A percentile compares a stretch with the other conserved stretches of the same genome.
phyloP scores from a whole-genome alignment of 768 basidiomycete species.

The Podaxis sp. region DNA sequence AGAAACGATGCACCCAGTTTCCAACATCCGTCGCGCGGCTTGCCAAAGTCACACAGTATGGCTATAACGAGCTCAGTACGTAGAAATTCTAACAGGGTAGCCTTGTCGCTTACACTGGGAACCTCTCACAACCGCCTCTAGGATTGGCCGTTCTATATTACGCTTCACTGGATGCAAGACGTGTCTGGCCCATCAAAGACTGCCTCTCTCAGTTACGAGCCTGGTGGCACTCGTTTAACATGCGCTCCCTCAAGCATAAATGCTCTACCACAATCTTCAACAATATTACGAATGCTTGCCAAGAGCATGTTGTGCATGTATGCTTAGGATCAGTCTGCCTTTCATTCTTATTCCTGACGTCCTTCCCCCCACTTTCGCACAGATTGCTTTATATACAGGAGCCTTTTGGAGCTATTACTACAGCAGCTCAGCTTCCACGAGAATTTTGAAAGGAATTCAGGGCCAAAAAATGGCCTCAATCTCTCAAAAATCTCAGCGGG shows the following conservation, averaged over 20 bases:
- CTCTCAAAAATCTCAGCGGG: not conserved
- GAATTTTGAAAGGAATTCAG: not conserved
- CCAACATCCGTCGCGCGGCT: no score
- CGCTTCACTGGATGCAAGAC: not conserved
- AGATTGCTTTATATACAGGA: not conserved
- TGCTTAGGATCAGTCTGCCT: not conserved
- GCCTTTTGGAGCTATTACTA: not conserved
- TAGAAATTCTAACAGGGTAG: not conserved
- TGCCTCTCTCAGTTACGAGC: not conserved
- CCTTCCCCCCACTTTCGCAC: not conserved
- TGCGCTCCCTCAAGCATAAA: not conserved
- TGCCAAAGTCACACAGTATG: no score
- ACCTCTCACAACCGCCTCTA: not conserved
- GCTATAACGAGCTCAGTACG: not conserved
- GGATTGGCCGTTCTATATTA: not conserved
- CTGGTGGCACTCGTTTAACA: not conserved
- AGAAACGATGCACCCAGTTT: no score
- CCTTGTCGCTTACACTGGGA: not conserved
- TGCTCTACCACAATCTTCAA: not conserved
- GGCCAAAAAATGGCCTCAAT: not conserved
- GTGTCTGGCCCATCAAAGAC: not conserved
- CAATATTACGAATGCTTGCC: not conserved
- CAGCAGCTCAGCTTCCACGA: not conserved
- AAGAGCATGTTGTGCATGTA: not conserved
- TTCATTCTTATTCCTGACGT: not conserved